Evolutionary conservation across 345 rosid genomes (phyloP).

Genomic region (Abelmoschus esculentus): DNA sequence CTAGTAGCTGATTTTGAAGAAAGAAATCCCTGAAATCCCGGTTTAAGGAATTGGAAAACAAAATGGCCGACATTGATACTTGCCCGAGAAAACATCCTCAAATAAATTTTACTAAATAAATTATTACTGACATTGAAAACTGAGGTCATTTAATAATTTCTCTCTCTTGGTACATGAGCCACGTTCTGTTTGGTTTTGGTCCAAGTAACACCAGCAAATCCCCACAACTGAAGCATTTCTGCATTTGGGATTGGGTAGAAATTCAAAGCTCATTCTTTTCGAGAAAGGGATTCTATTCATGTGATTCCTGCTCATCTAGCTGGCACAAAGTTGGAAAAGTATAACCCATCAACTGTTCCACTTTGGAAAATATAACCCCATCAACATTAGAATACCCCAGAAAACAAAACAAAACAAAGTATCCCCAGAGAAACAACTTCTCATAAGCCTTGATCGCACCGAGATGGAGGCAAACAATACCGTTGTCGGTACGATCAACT

Average conservation of each 20-base stretch:
- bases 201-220: no score
- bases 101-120: no score
- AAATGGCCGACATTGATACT: not conserved
- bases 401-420: not conserved
- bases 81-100: no score
- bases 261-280: not conserved
- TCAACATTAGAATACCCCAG: no score
- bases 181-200: no score
- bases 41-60: not conserved
- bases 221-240: not conserved
- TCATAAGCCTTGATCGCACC: no score
- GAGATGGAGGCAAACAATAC: constrained; percentile 77
- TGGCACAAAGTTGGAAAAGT: not conserved
- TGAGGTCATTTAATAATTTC: no score
- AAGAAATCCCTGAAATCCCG: constrained; percentile 1
- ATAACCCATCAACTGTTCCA: not conserved
- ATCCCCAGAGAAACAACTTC: not conserved
- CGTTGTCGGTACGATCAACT: constrained; percentile 78
- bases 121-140: no score
- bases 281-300: not conserved
- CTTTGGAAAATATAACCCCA: not conserved
- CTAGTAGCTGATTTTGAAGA: not conserved
- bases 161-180: no score
- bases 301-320: no score
- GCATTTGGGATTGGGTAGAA: no score